Percentiles rank a stretch among this genome's conserved stretches.
Evolutionary conservation across 106 monocot genomes (phyloP).

Genomic region (Acanthochlamys bracteata): DNA sequence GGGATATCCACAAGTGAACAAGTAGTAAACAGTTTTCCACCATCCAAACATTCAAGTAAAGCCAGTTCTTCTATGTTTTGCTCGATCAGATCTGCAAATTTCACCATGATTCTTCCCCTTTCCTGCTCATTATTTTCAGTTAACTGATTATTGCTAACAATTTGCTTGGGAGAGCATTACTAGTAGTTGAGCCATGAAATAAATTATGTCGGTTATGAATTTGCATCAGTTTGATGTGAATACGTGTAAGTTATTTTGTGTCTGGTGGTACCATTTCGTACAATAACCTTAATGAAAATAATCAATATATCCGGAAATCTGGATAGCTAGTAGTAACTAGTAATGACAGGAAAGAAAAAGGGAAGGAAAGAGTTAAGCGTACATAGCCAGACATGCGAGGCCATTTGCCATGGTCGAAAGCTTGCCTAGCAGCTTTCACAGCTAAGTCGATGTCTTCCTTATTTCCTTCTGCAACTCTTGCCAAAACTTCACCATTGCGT

Average conservation of each 20-base stretch:
- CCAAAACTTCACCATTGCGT: conserved; percentile 48
- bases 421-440: conserved; percentile 37
- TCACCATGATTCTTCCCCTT: conserved; percentile 53
- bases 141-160: too few species aligned
- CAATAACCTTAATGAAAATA: too few species aligned
- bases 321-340: too few species aligned
- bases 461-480: conserved; percentile 43
- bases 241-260: too few species aligned
- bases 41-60: conserved; percentile 43
- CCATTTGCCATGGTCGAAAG: conserved; percentile 50
- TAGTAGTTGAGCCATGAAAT: too few species aligned
- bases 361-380: neutral
- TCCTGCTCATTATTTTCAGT: conserved; percentile 32
- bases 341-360: neutral
- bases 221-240: too few species aligned
- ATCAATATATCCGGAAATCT: too few species aligned
- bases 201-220: too few species aligned
- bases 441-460: conserved; percentile 38
- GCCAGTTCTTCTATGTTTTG: conserved; percentile 37
- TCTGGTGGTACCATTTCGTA: too few species aligned
- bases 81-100: conserved; percentile 53
- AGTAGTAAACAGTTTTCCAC: conserved; percentile 33
- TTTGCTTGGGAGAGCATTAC: too few species aligned
- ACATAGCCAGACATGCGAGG: conserved; percentile 32
- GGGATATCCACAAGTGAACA: conserved; percentile 41